phyloP scores from a whole-genome alignment of 2,329 filamentous ascomycete genomes.

The Aspergillus sergii region DNA sequence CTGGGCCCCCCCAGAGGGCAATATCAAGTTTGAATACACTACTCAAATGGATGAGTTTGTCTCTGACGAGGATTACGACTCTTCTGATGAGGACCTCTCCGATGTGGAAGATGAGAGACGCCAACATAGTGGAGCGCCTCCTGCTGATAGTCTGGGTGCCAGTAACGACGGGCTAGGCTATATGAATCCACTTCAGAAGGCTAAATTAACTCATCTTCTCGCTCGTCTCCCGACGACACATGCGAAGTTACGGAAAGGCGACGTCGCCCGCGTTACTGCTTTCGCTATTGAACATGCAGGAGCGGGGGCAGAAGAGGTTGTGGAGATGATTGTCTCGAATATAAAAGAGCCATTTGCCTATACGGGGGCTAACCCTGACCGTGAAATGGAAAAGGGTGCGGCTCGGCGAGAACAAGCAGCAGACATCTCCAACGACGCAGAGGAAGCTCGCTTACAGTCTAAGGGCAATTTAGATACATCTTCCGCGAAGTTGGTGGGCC shows the following conservation, averaged over 20 bases:
- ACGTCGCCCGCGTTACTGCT: constrained; percentile 80
- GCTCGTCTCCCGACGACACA: constrained; percentile 76
- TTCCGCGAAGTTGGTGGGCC: constrained; percentile 72
- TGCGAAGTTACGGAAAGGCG: constrained; percentile 75
- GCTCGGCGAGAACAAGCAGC: constrained; percentile 37
- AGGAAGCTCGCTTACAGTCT: constrained; percentile 35
- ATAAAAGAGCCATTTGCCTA: constrained; percentile 75
- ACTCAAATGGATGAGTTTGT: constrained; percentile 77
- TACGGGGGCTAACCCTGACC: constrained; percentile 68
- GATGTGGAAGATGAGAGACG: constrained; percentile 49
- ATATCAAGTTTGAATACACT: constrained; percentile 78
- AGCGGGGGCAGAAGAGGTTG: constrained; percentile 83
- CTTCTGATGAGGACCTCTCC: constrained; percentile 77
- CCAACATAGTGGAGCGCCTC: constrained; percentile 45
- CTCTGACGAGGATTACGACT: constrained; percentile 82
- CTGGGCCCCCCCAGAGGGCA: constrained; percentile 75
- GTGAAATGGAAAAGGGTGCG: constrained; percentile 32
- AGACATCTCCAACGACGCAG: constrained; percentile 35
- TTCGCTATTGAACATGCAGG: constrained; percentile 90
- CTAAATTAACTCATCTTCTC: constrained; percentile 82
- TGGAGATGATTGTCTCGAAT: constrained; percentile 84
- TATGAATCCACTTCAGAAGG: constrained; percentile 79
- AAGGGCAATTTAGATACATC: constrained; percentile 65
- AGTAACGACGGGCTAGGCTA: constrained; percentile 61
- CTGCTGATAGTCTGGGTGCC: constrained; percentile 39